A percentile compares a stretch with the other conserved stretches of the same genome.
Conservation (phyloP, 257 asterid genomes). For the Cinchona pubescens region DNA sequence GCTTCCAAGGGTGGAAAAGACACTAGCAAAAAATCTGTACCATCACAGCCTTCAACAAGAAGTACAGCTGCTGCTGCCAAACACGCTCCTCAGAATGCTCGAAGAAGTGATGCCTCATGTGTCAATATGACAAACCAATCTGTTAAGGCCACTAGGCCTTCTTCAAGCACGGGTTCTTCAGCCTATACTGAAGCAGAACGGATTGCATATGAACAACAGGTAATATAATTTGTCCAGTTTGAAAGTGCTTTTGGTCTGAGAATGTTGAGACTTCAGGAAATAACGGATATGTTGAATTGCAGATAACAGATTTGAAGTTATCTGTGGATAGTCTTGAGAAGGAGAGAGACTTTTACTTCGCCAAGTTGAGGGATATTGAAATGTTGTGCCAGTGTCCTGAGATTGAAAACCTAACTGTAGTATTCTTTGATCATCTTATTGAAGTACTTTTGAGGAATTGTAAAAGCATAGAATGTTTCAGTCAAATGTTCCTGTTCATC, state of each 20-base stretch:
- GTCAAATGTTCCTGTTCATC: not conserved
- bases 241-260: not conserved
- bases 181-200: slow-evolving; percentile 53
- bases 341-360: slow-evolving; percentile 93
- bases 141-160: slow-evolving; percentile 60
- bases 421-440: not conserved
- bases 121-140: slow-evolving; percentile 40
- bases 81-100: slow-evolving; percentile 45
- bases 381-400: slow-evolving; percentile 74
- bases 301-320: slow-evolving; percentile 82
- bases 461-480: not conserved
- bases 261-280: slow-evolving; percentile 8
- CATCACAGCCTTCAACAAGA: slow-evolving; percentile 55
- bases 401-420: slow-evolving; percentile 62
- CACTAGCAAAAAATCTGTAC: slow-evolving; percentile 58
- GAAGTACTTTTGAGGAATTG: not conserved
- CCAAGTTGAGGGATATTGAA: slow-evolving; percentile 84
- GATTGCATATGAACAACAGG: slow-evolving; percentile 65
- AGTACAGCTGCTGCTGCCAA: slow-evolving; percentile 44
- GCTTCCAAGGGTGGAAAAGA: slow-evolving; percentile 86
- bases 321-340: slow-evolving; percentile 83
- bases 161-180: slow-evolving; percentile 69
- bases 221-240: slow-evolving; percentile 17
- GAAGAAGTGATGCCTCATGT: slow-evolving; percentile 50
- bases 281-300: slow-evolving; percentile 23